Conservation (phyloP, 768 basidiomycete genomes). For the Phaffia tasmanica region DNA sequence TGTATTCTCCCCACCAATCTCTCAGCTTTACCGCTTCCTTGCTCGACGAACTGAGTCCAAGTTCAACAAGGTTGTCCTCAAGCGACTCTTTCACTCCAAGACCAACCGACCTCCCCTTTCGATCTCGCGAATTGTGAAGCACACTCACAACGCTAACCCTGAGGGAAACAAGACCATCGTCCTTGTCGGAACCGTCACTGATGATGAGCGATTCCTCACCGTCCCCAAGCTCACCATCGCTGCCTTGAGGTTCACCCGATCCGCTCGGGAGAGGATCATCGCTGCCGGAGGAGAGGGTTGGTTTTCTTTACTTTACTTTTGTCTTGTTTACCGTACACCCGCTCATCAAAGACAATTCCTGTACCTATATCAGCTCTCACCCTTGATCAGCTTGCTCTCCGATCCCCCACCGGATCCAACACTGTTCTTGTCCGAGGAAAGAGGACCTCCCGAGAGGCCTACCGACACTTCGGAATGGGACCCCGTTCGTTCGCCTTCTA, state of each 20-base stretch:
- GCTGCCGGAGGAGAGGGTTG: conserved; percentile 77
- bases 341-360: too few species aligned
- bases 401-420: conserved; percentile 89
- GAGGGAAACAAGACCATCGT: conserved; percentile 66
- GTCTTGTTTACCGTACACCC: not conserved
- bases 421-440: conserved; percentile 86
- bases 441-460: conserved; percentile 71
- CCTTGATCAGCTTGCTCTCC: conserved; percentile 88
- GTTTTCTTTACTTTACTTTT: conserved; percentile 8
- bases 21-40: conserved; percentile 93
- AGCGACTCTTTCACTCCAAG: conserved; percentile 92
- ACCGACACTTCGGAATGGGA: conserved; percentile 70
- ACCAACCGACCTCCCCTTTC: conserved; percentile 94
- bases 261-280: conserved; percentile 87
- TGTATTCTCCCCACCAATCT: not conserved
- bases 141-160: conserved; percentile 48
- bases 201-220: conserved; percentile 75
- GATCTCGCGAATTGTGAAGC: conserved; percentile 79
- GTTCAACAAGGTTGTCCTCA: conserved; percentile 96
- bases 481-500: too few species aligned
- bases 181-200: conserved; percentile 81
- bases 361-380: conserved; percentile 53
- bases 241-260: conserved; percentile 85
- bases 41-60: conserved; percentile 88
- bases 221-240: conserved; percentile 87